Evolutionary conservation across 306 rosid genomes (phyloP), one percentile per base, ranked within the genome.

Genomic region (Amphicarpaea edgeworthii): DNA sequence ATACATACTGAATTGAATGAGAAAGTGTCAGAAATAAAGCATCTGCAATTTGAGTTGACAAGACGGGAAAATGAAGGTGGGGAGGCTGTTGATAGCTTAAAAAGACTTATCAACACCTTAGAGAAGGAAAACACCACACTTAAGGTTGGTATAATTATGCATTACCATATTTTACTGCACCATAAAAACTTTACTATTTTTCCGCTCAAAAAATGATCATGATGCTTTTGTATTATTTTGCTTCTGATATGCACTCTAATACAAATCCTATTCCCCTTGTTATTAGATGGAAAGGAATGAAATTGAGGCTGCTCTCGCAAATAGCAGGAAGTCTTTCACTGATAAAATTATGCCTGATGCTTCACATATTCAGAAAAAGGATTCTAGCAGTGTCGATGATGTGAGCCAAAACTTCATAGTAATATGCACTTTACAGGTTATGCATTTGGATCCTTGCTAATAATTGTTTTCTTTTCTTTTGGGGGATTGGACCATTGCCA

Each of bases 101-200:
- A 87, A 83, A 83, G 68, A 73, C 81, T 73, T 76, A 75, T 90
- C 47, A 74, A 88, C 73, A 82, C 82, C 61, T 81, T 93, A 73
- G 91, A 90, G 81, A 85, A 85, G 84, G 94, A 93, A 81, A 93
- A 89, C 57, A 61, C 72, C 21, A 82, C 80, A 45, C 96, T 90
- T 9, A 91, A 93, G 96, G 98, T 93, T 65, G 57, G 68, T 78
- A 41, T 37, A 57, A 49, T 74, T 38, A 4, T 72, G 45, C 38
- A 15, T 80, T 66, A 5, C 41, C 49, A 19, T 32, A 62, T 59
- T 60, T 69, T 7, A 15, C 43, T 72, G 66, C 45, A 38, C 24
- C 34, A n/a, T 57, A 16, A 23, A 47, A 40, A 57, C 16, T 32
- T 5, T 68, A n/a, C 23, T 42, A 7, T 42, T 7, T 49, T 12